Conservation (phyloP, 1,139 yeast genomes). For the Pichia sp. region DNA sequence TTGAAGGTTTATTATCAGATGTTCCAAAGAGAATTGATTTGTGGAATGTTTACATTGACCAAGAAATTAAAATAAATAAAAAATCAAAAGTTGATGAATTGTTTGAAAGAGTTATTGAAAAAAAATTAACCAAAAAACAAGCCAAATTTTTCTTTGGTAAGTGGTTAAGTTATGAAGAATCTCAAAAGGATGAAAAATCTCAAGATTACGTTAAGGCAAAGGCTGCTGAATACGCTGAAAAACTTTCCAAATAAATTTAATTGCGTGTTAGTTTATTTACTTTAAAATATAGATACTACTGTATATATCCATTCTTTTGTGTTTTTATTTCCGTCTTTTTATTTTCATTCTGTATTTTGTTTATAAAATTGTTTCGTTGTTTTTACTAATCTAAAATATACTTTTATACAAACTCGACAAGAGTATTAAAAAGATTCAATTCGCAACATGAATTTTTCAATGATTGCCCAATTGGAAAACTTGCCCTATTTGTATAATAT, state of each 20-base stretch:
- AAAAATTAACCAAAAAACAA: conserved; percentile 78
- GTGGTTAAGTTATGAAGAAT: conserved; percentile 80
- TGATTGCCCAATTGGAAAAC: background rate
- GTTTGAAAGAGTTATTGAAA: conserved; percentile 69
- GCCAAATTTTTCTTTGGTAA: conserved; percentile 93
- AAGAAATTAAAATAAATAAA: conserved; percentile 59
- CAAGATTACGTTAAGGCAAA: conserved; percentile 84
- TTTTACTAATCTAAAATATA: background rate
- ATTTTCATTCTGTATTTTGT: background rate
- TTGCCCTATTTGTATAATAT: background rate
- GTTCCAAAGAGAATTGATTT: conserved; percentile 89
- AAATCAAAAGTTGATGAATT: conserved; percentile 64
- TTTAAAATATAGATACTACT: background rate
- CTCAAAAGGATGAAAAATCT: conserved; percentile 58
- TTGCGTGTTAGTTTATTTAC: background rate
- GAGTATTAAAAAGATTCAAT: too few species aligned
- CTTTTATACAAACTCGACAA: too few species aligned
- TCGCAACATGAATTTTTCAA: background rate
- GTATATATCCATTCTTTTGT: background rate
- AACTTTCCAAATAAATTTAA: conserved; percentile 10
- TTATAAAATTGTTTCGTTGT: background rate
- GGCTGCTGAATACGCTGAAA: conserved; percentile 63
- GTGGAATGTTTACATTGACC: conserved; percentile 93
- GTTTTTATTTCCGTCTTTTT: background rate
- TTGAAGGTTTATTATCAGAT: conserved; percentile 85